Conservation (phyloP, 352 stramenopile genomes). For the Blastocystis sp. region DNA sequence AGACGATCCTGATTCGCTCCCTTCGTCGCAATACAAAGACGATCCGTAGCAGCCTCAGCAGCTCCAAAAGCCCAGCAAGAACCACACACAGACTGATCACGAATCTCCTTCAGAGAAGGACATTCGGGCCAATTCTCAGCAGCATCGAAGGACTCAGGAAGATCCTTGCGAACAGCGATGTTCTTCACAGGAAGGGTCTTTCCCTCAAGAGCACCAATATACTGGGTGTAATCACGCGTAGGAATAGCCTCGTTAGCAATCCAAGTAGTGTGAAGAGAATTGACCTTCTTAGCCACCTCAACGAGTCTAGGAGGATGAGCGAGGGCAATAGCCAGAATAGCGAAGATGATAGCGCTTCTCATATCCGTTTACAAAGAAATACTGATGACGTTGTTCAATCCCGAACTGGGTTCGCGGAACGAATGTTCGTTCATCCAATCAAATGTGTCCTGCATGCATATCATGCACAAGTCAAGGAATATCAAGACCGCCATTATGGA, state of each 20-base stretch:
- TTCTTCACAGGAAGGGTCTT: slow-evolving; percentile 32
- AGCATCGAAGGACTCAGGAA: slow-evolving; percentile 44
- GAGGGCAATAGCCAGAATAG: slow-evolving; percentile 45
- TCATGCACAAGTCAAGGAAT: too few species aligned
- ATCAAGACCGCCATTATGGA: too few species aligned
- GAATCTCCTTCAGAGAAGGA: slow-evolving; percentile 55
- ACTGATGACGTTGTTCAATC: neutral
- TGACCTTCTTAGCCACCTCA: slow-evolving; percentile 42
- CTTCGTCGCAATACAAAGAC: slow-evolving; percentile 59
- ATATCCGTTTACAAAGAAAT: slow-evolving; percentile 54
- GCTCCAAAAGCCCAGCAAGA: slow-evolving; percentile 65
- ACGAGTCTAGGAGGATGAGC: slow-evolving; percentile 43
- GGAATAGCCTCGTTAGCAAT: slow-evolving; percentile 41
- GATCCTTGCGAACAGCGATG: neutral
- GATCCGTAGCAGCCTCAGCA: slow-evolving; percentile 58
- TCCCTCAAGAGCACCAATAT: slow-evolving; percentile 48
- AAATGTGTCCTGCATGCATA: too few species aligned
- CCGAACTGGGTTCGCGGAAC: neutral
- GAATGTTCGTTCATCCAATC: neutral
- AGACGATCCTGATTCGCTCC: slow-evolving; percentile 58
- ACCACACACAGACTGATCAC: slow-evolving; percentile 60
- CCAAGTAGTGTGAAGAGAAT: slow-evolving; percentile 49
- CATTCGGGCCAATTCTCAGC: slow-evolving; percentile 49
- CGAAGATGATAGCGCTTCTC: slow-evolving; percentile 26
- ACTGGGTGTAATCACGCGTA: slow-evolving; percentile 50